A percentile compares a stretch with the other conserved stretches of the same genome.
These are phyloP conservation scores for Colletotrichum tropicale DNA, from an alignment of 2,329 filamentous ascomycete species.

Conservation along the genomic window DNA sequence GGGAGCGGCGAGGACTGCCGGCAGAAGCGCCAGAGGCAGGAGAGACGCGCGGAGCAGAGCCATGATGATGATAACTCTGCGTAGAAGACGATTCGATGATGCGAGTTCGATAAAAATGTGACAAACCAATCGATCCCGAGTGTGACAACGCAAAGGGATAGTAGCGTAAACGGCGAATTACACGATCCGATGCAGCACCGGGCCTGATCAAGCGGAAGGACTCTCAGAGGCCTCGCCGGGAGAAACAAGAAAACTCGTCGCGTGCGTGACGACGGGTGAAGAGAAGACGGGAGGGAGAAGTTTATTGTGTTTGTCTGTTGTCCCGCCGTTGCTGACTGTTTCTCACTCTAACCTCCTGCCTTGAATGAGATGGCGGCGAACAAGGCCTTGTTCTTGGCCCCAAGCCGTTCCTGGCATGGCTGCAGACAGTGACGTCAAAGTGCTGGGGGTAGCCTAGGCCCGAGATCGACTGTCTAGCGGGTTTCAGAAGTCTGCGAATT, in stretches of 20 bases:
- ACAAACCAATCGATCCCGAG: background rate
- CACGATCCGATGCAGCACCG: background rate
- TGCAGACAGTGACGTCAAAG: conserved; percentile 10
- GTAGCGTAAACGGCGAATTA: background rate
- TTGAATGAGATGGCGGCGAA: background rate
- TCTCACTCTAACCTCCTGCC: background rate
- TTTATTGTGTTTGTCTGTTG: background rate
- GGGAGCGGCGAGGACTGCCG: conserved; percentile 20
- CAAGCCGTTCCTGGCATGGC: background rate
- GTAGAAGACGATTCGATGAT: background rate
- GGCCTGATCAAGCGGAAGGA: background rate
- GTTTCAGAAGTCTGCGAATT: conserved; percentile 9
- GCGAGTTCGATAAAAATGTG: background rate
- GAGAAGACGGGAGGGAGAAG: background rate
- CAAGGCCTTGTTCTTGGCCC: background rate
- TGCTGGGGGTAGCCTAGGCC: background rate
- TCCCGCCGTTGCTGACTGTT: background rate
- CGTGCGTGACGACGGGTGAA: background rate
- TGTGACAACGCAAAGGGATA: background rate
- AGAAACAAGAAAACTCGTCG: background rate
- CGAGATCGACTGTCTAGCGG: background rate
- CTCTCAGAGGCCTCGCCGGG: background rate
- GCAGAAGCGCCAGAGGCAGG: conserved; percentile 12
- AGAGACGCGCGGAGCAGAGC: background rate
- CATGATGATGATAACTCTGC: background rate